phyloP scores from a whole-genome alignment of 2,329 filamentous ascomycete genomes.

The Chrysoporthe cubensis region DNA sequence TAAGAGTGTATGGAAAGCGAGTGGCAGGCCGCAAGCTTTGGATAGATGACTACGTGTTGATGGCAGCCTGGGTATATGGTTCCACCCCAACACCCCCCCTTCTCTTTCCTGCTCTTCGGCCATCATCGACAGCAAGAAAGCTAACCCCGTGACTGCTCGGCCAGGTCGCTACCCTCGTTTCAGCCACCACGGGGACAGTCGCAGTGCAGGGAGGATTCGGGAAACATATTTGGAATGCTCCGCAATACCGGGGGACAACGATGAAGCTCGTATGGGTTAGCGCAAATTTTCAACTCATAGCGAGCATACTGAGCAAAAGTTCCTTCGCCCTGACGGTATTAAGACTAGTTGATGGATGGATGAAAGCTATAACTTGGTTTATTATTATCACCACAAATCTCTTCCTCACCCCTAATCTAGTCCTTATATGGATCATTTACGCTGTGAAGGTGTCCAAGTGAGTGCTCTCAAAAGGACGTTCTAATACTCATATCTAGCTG shows the following conservation, averaged over 20 bases:
- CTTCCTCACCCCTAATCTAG: not conserved
- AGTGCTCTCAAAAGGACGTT: not conserved
- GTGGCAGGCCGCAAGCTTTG: not conserved
- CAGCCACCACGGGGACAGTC: not conserved
- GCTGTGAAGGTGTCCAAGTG: not conserved
- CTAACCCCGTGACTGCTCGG: not conserved
- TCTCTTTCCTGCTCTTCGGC: not conserved
- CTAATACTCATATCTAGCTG: not conserved
- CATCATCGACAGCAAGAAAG: not conserved
- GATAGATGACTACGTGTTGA: slow-evolving; percentile 5
- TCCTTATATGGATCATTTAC: not conserved
- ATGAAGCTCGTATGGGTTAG: not conserved
- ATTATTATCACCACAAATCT: not conserved
- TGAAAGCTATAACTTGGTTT: not conserved
- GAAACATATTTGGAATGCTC: not conserved
- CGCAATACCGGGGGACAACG: not conserved
- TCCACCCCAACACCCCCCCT: not conserved
- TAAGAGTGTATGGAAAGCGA: not conserved
- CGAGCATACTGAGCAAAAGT: slow-evolving; percentile 3
- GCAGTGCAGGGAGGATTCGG: not conserved
- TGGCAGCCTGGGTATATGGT: slow-evolving; percentile 2
- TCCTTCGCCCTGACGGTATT: slow-evolving; percentile 3
- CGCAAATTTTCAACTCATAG: not conserved
- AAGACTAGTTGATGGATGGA: not conserved
- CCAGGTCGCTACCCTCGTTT: too few species aligned